A percentile compares a stretch with the other conserved stretches of the same genome.
These are phyloP conservation scores for Metschnikowia corniflorae DNA, from an alignment of 805 yeast species.

Conservation along the genomic window DNA sequence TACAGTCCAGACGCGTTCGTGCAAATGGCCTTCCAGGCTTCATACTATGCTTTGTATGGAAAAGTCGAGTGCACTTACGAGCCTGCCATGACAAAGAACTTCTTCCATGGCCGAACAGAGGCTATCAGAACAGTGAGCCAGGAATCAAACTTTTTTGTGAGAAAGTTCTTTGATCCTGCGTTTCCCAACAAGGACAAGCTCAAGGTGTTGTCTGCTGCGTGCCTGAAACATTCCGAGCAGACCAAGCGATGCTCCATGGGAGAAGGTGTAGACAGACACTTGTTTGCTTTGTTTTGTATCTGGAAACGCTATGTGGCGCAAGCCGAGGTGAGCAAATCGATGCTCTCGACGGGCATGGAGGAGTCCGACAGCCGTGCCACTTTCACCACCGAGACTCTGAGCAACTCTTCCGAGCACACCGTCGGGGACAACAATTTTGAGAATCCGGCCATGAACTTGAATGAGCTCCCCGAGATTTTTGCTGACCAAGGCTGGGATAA, in stretches of 20 bases:
- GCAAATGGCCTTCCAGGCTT: slow-evolving; percentile 91
- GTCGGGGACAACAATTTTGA: slow-evolving; percentile 22
- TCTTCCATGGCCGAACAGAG: slow-evolving; percentile 89
- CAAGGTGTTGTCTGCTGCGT: slow-evolving; percentile 60
- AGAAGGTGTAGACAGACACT: slow-evolving; percentile 87
- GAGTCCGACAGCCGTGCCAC: slow-evolving; percentile 11
- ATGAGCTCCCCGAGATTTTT: slow-evolving; percentile 65
- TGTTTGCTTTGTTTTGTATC: slow-evolving; percentile 81
- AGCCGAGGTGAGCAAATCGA: slow-evolving; percentile 8
- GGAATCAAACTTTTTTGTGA: slow-evolving; percentile 76
- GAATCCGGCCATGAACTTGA: slow-evolving; percentile 18
- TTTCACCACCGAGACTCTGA: slow-evolving; percentile 8
- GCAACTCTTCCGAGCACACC: slow-evolving; percentile 29
- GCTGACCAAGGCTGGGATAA: slow-evolving; percentile 87
- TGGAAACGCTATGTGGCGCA: slow-evolving; percentile 65
- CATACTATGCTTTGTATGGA: slow-evolving; percentile 88
- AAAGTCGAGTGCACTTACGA: slow-evolving; percentile 92
- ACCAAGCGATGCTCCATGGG: slow-evolving; percentile 72
- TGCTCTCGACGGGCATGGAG: slow-evolving; percentile 8
- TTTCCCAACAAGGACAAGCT: slow-evolving; percentile 58
- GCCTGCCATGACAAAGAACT: slow-evolving; percentile 92
- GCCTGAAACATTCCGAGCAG: slow-evolving; percentile 61
- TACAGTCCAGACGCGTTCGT: slow-evolving; percentile 92
- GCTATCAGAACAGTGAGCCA: slow-evolving; percentile 82
- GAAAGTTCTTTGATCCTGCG: slow-evolving; percentile 73